Percentiles rank a stretch among this genome's conserved stretches.
These are phyloP conservation scores for Diospyros kaki DNA, from an alignment of 148 eudicot species.

Conservation along the genomic window DNA sequence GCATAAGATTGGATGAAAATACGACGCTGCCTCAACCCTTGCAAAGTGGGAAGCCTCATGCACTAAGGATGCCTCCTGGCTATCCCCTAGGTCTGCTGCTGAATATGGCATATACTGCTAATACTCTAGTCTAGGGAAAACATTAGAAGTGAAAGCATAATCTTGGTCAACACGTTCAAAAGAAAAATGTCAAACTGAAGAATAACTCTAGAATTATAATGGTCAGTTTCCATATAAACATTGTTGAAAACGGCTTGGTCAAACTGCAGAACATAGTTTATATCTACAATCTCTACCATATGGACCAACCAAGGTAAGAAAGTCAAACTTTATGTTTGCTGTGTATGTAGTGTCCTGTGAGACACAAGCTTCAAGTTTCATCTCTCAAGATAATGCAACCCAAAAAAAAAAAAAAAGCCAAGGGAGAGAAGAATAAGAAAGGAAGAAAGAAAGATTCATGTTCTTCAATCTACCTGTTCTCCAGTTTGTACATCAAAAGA, in stretches of 20 bases:
- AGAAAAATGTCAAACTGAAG: neutral
- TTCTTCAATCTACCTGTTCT: conserved; percentile 63
- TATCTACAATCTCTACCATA: neutral
- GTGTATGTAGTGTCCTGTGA: neutral
- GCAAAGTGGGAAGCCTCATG: too few species aligned
- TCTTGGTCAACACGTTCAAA: neutral
- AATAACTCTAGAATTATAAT: neutral
- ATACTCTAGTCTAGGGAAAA: neutral
- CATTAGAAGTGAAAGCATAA: neutral
- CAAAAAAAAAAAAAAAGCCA: too few species aligned
- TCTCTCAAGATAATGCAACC: neutral
- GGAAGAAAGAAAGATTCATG: neutral
- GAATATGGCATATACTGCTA: too few species aligned
- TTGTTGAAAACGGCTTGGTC: neutral
- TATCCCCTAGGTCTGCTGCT: too few species aligned
- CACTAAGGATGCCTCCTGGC: too few species aligned
- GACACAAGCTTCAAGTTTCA: neutral
- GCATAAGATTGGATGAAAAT: too few species aligned
- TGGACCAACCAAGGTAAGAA: neutral
- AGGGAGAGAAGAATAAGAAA: too few species aligned
- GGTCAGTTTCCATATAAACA: neutral
- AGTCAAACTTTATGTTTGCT: neutral
- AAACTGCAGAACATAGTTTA: neutral
- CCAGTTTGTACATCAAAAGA: conserved; percentile 84
- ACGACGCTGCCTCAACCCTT: too few species aligned